Conservation (phyloP, 345 rosid genomes). For the Clarkia xantiana region DNA sequence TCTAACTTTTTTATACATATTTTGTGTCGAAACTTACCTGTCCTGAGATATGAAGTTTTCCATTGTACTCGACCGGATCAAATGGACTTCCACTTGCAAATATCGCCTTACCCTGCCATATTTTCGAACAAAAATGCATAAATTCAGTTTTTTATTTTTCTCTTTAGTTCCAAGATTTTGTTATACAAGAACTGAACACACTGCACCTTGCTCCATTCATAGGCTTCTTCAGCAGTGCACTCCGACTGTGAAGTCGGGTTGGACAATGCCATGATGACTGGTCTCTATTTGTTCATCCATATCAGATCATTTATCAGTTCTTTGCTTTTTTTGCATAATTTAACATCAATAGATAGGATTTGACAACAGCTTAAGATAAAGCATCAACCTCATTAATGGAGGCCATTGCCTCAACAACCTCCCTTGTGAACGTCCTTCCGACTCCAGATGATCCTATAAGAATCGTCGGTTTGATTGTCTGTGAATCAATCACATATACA, state of each 20-base stretch:
- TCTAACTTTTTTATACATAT: too few relatives aligned
- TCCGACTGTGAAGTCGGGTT: constrained; percentile 94
- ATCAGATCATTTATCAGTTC: neutral
- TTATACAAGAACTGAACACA: neutral
- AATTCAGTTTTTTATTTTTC: neutral
- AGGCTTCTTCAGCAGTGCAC: constrained; percentile 97
- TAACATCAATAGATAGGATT: too few relatives aligned
- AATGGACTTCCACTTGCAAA: constrained; percentile 97
- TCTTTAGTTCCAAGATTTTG: neutral
- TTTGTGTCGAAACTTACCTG: constrained; percentile 51
- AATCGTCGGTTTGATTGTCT: constrained; percentile 84
- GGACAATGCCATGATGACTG: constrained; percentile 82
- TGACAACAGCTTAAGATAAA: too few relatives aligned
- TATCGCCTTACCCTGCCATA: constrained; percentile 78
- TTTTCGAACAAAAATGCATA: neutral
- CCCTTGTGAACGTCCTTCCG: constrained; percentile 73
- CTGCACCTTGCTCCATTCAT: constrained; percentile 69
- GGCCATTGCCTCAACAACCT: constrained; percentile 70
- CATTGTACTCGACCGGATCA: constrained; percentile 53
- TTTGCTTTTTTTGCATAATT: neutral
- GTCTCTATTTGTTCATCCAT: constrained; percentile 38
- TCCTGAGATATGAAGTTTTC: constrained; percentile 58
- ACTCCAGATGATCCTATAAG: constrained; percentile 86
- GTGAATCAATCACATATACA: neutral
- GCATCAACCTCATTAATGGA: constrained; percentile 59